These are phyloP conservation scores for Nevesoporus exiguus DNA, from an alignment of 768 basidiomycete species.

Conservation along the genomic window DNA sequence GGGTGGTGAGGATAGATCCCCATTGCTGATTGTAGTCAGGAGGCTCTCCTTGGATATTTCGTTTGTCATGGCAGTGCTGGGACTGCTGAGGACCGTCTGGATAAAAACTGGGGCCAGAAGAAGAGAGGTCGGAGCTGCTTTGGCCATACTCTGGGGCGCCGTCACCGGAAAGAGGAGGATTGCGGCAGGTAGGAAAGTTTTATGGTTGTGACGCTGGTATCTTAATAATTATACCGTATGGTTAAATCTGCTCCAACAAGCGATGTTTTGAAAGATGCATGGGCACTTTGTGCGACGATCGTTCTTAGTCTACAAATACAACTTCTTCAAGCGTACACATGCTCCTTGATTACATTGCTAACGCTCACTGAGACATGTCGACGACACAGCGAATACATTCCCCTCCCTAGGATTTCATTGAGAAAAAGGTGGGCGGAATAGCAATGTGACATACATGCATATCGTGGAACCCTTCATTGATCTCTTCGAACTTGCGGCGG, in stretches of 20 bases:
- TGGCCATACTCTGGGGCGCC: constrained; percentile 67
- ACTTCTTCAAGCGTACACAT: not conserved
- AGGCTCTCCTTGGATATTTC: constrained; percentile 76
- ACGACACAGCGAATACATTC: constrained; percentile 95
- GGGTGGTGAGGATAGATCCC: constrained; percentile 55
- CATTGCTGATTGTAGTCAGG: constrained; percentile 63
- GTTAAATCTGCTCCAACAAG: not conserved
- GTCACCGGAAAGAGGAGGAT: constrained; percentile 59
- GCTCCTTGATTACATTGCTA: not conserved
- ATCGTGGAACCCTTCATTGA: constrained; percentile 87
- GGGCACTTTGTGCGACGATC: not conserved
- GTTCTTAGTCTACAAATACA: constrained; percentile 1
- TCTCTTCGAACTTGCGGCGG: constrained; percentile 64
- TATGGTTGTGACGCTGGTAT: constrained; percentile 6
- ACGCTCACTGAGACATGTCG: constrained; percentile 61
- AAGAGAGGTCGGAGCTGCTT: constrained; percentile 62
- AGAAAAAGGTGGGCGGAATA: not conserved
- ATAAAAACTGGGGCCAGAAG: constrained; percentile 64
- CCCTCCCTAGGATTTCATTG: constrained; percentile 44
- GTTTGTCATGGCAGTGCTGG: constrained; percentile 65
- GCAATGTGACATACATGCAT: constrained; percentile 80
- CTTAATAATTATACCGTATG: constrained; percentile 12
- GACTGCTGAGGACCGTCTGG: constrained; percentile 59
- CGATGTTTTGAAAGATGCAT: not conserved
- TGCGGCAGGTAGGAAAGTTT: constrained; percentile 36